Base-by-base conservation (phyloP, 208 protist genomes). In the Trypanosomatidae sp. region DNA sequence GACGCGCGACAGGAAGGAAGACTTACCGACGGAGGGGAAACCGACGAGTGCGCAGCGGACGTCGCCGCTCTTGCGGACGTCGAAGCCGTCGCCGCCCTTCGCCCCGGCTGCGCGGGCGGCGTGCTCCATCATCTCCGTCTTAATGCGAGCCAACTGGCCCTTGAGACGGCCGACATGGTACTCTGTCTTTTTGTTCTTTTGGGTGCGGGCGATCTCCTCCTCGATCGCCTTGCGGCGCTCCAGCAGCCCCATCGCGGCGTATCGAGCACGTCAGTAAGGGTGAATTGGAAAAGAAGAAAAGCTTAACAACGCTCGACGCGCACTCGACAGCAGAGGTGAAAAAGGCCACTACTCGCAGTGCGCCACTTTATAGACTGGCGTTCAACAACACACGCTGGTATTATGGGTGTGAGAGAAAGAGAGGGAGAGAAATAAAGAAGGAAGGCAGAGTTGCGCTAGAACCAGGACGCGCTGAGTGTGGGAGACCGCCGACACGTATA, bases 151-250 rank as follows among this genome's bases (percentile, higher is more conserved):
- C 64, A 99, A 75, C 76, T 99, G 98, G 13, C 98, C 98, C 73
- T 99, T 99, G 10, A 99, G 84, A 6, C 92, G 81, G 43, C 98
- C 97, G 7, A 99, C 73, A 89, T 99, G 98, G 81, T 98, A 93
- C 79, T 99, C 95, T 25, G 98, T 99, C 59, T 98, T 98, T 79
- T 99, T 99, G 85, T 99, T 99, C 69, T 99, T 99, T 73, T 99
- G 99, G 10, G 98, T 99, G 7, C 95, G 83, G 12, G 89, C 86
- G 71, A 99, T 99, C 81, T 99, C 98, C 7, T 95, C 81, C 90
- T 99, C 98, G 52, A 99, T 99, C 39, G 98, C 98, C 73, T 98
- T 98, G 9, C 99, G 98, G 69, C 98, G 97, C 58, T 99, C 98
- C 30, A 98, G 80, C 62, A 99, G 94, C 55, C 98, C 97, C 98